Evolutionary conservation across 768 basidiomycete species (phyloP), one percentile per base, ranked within the genome.

Genomic region (Podaxis mareebaensis): DNA sequence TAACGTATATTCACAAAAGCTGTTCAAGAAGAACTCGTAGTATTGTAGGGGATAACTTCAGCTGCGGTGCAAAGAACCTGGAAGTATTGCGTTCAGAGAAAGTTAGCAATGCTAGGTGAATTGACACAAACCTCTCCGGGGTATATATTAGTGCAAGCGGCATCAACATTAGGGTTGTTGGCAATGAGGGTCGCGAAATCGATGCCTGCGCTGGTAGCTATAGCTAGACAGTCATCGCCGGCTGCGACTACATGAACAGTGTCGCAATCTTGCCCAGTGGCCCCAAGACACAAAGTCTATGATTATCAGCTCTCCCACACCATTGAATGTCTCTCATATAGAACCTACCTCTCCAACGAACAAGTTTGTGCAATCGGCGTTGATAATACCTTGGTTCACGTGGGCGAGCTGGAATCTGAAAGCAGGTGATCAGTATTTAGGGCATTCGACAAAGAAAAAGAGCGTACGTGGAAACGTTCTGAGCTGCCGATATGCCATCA

Each of bases 111-210:
- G 40, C 20, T 13, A 3, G 22, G 24, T 3, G 39, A 10, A 38
- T 48, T 52, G 4, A 26, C 24, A 68, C 66, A 66, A 55, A 89
- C 89, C 81, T 90, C 87, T 54, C 77, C 81, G 61, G 81, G 71
- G 73, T 85, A 85, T 58, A 90, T 79, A 75, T 87, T 87, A 38
- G 71, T 72, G 74, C 86, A 88, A 6, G 38, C 67, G 8, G 65
- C 60, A 71, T 86, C 75, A 60, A 91, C 71, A 68, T 90, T 87
- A 3, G 85, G 88, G 76, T 91, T 92, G 77, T 91, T 90, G 44
- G 77, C 69, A 64, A 78, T 70, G 24, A 92, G 75, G 24, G 81
- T 81, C 42, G 67, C 77, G 66, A 77, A 65, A 53, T 79, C 68
- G 64, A 87, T 82, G 24, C 76, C 77, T 62, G 80, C 79, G 24